Base-by-base conservation (phyloP, 2,329 filamentous ascomycete species). In the Fusarium chuoi region DNA sequence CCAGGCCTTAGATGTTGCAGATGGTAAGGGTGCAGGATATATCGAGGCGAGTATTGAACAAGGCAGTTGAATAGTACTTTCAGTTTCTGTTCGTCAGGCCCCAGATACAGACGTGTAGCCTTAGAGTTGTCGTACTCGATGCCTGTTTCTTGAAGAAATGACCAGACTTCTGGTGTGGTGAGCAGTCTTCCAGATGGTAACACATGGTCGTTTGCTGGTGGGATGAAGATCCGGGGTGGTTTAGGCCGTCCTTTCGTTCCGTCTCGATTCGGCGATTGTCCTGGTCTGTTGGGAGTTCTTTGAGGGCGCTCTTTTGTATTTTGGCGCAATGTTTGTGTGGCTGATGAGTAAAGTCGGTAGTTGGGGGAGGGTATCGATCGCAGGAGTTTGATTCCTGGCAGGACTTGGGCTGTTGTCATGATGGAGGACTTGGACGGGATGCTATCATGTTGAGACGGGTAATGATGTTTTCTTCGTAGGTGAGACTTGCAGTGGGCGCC, bases 1-100 rank as follows among this genome's bases (percentile, higher is more conserved):
- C 76, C 75, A 3, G 80, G 78, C 11, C 78, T 78, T 26, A 85
- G 77, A 62, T 77, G 82, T 11, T 73, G 73, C 20, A 82, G 70
- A 60, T 84, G 78, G 63, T 79, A 78, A 8, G 80, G 79, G 36
- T 81, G 76, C 52, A 84, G 70, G 61, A 81, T 71, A 68, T 84
- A 79, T 14, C 65, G 58, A 15, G 77, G 64, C 26, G 74, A 78
- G 56, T 79, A 81, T 24, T 71, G 73, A 13, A 83, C 44, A 6
- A 60, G 70, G 56, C 78, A 72, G 36, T 68, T 60, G 56, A 79
- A 81, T 5, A 57, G 39, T 12, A 70, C 48, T 7, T 61, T 58
- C 15, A 58, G 30, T 9, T 79, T 71, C 14, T 22, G 18, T 9
- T 70, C 45, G 17, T 74, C 66, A 11, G 28, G 7, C 6, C 64